phyloP scores from a whole-genome alignment of 1,284 basidiomycete species.

The Trichosporon sp. region DNA sequence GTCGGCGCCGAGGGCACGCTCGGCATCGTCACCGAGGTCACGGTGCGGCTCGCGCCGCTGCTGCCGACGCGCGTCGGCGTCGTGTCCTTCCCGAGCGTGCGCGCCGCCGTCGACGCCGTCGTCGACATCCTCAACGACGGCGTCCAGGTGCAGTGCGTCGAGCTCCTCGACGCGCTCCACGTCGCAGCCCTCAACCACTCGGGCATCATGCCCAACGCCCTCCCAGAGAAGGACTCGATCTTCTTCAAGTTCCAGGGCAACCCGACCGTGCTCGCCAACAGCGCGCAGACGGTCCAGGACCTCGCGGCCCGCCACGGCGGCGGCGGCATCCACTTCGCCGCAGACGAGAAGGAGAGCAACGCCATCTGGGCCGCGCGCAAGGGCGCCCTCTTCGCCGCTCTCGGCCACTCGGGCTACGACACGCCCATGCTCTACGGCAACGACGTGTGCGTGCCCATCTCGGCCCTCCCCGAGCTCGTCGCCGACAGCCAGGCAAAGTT shows the following conservation, averaged over 20 bases:
- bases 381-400: constrained; percentile 65
- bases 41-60: constrained; percentile 69
- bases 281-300: constrained; percentile 58
- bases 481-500: constrained; percentile 69
- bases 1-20: constrained; percentile 90
- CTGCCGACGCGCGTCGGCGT: constrained; percentile 61
- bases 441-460: constrained; percentile 79
- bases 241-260: constrained; percentile 81
- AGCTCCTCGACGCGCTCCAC: constrained; percentile 65
- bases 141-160: constrained; percentile 53
- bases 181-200: constrained; percentile 64
- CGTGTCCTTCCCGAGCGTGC: constrained; percentile 52
- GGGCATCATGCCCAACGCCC: constrained; percentile 56
- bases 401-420: constrained; percentile 50
- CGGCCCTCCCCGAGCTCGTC: constrained; percentile 67
- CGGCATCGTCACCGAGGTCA: constrained; percentile 86
- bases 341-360: constrained; percentile 61
- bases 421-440: constrained; percentile 63
- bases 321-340: constrained; percentile 63
- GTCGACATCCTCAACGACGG: constrained; percentile 57
- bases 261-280: constrained; percentile 28
- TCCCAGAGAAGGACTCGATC: constrained; percentile 64
- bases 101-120: constrained; percentile 61
- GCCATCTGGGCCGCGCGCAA: constrained; percentile 79
- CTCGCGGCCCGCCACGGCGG: constrained; percentile 64